phyloP scores from a whole-genome alignment of 371 early-diverging fungal species.

The Synchytrium microbalum region DNA sequence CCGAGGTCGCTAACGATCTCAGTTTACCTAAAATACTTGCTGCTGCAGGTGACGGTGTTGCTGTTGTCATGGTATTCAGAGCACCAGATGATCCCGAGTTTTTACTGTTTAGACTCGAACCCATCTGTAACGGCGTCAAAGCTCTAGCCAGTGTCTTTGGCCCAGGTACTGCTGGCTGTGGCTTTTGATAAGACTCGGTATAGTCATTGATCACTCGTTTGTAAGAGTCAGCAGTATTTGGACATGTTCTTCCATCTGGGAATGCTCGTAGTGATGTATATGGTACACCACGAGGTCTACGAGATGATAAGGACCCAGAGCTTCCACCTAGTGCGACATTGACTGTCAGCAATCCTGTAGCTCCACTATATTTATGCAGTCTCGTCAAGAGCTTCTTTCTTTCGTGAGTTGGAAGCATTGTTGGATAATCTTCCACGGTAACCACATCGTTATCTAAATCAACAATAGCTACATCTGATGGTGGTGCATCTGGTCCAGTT shows the following conservation, averaged over 20 bases:
- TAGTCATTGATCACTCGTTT: not conserved
- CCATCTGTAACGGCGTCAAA: not conserved
- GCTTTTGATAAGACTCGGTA: not conserved
- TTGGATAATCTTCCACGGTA: constrained; percentile 10
- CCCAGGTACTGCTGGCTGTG: not conserved
- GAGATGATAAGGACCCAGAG: not conserved
- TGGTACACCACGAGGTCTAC: not conserved
- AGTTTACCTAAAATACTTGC: not conserved
- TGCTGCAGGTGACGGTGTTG: not conserved
- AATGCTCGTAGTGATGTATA: not conserved
- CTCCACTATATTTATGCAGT: not conserved
- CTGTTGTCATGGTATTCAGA: not conserved
- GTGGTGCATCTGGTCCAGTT: constrained; percentile 22
- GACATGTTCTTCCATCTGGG: not conserved
- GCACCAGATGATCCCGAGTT: not conserved
- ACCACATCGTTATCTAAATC: constrained; percentile 35
- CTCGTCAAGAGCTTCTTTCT: constrained; percentile 29
- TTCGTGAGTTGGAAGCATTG: constrained; percentile 25
- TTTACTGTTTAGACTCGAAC: no score
- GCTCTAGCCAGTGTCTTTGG: not conserved
- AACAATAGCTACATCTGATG: constrained; percentile 27
- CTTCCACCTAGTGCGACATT: not conserved
- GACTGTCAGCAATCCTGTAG: not conserved
- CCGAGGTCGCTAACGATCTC: not conserved
- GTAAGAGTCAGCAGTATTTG: not conserved